These are phyloP conservation scores for Nannochloropsis salina DNA, from an alignment of 108 stramenopile species.

Conservation along the genomic window DNA sequence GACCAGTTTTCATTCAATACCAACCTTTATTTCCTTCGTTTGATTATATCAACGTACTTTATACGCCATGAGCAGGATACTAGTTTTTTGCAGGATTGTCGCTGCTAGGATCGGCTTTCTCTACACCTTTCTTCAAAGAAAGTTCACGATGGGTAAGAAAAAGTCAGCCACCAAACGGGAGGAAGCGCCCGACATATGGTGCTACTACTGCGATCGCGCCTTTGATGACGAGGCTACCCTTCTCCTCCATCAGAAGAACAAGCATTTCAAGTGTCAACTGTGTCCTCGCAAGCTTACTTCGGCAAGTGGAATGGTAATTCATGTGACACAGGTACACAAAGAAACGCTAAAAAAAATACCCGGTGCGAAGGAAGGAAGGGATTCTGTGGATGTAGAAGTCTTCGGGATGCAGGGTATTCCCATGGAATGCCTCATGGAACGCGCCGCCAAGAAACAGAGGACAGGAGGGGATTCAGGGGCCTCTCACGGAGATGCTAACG, in stretches of 20 bases:
- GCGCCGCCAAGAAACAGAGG: conserved; percentile 34
- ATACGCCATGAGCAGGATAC: no score
- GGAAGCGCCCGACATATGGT: conserved; percentile 38
- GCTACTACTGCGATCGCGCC: conserved; percentile 50
- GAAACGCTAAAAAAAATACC: conserved; percentile 45
- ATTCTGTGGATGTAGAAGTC: conserved; percentile 46
- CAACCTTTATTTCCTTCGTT: no score
- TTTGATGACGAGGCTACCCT: conserved; percentile 52
- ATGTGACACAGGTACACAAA: conserved; percentile 46
- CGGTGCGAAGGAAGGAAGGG: conserved; percentile 48
- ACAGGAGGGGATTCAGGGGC: background rate
- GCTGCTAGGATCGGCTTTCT: no score
- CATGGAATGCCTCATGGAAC: conserved; percentile 31
- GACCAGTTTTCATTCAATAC: no score
- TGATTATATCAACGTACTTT: no score
- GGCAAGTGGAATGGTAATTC: conserved; percentile 47
- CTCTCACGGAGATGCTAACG: background rate
- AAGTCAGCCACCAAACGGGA: conserved; percentile 28
- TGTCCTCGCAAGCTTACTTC: conserved; percentile 51
- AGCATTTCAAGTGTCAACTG: conserved; percentile 48
- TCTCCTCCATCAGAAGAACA: conserved; percentile 49
- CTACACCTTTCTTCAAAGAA: no score
- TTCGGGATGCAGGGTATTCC: conserved; percentile 50
- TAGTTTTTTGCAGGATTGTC: no score
- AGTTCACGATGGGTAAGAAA: conserved; percentile 41